Conservation (phyloP, 371 early-diverging fungal species). For the Haplosporangium sp. region DNA sequence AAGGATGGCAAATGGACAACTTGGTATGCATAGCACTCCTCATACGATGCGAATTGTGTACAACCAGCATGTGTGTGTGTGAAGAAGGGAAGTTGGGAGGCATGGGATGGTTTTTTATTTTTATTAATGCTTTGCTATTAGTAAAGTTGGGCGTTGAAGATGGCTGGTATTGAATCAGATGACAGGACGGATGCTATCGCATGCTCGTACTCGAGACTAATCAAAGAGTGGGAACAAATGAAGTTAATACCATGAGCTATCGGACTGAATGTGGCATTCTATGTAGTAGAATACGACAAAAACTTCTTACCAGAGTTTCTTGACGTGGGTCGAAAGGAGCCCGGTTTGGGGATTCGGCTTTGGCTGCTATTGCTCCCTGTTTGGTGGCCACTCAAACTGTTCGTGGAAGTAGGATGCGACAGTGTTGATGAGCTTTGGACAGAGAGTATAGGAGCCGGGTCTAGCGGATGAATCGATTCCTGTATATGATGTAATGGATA, state of each 20-base stretch:
- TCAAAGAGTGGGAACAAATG: not conserved
- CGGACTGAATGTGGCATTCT: not conserved
- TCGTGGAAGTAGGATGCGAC: slow-evolving; percentile 1
- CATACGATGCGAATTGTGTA: no score
- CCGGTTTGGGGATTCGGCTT: slow-evolving; percentile 30
- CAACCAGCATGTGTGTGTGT: not conserved
- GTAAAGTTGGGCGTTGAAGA: no score
- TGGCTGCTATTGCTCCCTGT: slow-evolving; percentile 2
- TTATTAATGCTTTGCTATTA: no score
- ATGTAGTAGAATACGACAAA: not conserved
- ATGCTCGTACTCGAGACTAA: not conserved
- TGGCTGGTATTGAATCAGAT: no score
- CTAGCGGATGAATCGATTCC: slow-evolving; percentile 15
- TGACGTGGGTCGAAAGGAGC: slow-evolving; percentile 16
- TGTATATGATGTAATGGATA: not conserved
- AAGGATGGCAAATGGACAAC: no score
- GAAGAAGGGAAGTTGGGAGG: no score
- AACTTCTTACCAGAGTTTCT: slow-evolving; percentile 16
- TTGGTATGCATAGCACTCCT: no score
- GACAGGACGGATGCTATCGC: not conserved
- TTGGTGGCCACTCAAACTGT: not conserved
- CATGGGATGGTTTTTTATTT: no score
- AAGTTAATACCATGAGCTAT: not conserved
- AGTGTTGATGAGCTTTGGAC: not conserved
- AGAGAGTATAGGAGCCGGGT: slow-evolving; percentile 7